phyloP scores from a whole-genome alignment of 2,329 filamentous ascomycete genomes.

The Talaromyces islandicus region DNA sequence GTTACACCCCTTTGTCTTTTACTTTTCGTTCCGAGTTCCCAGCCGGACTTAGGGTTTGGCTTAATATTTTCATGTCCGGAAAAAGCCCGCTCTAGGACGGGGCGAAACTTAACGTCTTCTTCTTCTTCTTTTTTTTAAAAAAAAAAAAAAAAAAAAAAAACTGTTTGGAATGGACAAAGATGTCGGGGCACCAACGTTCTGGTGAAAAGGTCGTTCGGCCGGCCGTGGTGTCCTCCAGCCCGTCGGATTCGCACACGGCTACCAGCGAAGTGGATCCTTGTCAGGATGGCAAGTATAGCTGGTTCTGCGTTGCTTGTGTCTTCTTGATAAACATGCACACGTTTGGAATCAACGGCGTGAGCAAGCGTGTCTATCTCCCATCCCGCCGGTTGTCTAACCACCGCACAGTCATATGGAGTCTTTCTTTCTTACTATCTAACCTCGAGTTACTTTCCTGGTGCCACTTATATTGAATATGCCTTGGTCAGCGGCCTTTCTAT shows the following conservation, averaged over 20 bases:
- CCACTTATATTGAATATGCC: slow-evolving; percentile 51
- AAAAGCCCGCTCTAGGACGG: not conserved
- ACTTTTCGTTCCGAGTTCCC: not conserved
- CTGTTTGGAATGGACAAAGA: not conserved
- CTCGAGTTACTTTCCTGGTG: slow-evolving; percentile 49
- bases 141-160: too few species aligned
- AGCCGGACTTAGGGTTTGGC: not conserved
- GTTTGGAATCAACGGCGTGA: slow-evolving; percentile 65
- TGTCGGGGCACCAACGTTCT: not conserved
- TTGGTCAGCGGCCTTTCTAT: slow-evolving; percentile 57
- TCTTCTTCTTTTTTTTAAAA: not conserved
- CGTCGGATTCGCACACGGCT: not conserved
- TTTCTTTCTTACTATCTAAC: slow-evolving; percentile 57
- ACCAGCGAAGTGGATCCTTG: slow-evolving; percentile 13
- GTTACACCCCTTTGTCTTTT: not conserved
- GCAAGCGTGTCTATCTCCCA: slow-evolving; percentile 14
- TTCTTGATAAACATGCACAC: slow-evolving; percentile 63
- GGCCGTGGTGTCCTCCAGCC: not conserved
- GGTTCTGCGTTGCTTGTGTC: slow-evolving; percentile 53
- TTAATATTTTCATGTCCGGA: too few species aligned
- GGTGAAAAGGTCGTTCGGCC: not conserved
- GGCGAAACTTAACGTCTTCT: not conserved
- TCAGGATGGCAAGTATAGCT: slow-evolving; percentile 56
- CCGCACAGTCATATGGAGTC: slow-evolving; percentile 44
- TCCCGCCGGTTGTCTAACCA: not conserved